Conservation (phyloP, 495 filamentous ascomycete species). For the Lophiotrema nucula region DNA sequence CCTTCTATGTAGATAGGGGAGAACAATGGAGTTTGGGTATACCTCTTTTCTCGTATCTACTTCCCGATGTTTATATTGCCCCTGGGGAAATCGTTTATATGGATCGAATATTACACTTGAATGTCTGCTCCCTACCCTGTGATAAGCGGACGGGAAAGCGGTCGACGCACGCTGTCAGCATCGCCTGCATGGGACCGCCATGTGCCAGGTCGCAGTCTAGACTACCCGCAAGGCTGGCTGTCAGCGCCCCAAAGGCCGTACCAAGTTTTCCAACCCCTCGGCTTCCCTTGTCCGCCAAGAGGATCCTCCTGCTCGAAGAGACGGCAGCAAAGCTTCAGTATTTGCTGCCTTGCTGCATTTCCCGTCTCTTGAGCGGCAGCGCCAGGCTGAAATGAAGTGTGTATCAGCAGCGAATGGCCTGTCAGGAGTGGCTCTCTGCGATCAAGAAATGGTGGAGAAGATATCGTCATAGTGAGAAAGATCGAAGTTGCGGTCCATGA, state of each 20-base stretch:
- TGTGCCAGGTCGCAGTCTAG: too few relatives aligned
- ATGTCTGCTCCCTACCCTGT: too few relatives aligned
- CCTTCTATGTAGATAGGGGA: neutral
- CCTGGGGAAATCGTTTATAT: too few relatives aligned
- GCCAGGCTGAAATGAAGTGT: neutral
- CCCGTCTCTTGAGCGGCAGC: too few relatives aligned
- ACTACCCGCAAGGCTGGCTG: neutral
- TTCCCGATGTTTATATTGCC: neutral
- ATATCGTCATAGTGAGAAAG: neutral
- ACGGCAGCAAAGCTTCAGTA: neutral
- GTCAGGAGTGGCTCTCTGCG: neutral
- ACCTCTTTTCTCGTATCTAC: neutral
- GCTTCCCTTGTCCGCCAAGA: neutral
- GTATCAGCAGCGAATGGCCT: conserved; percentile 3
- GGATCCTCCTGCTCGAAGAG: neutral
- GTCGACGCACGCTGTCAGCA: too few relatives aligned
- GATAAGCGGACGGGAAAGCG: too few relatives aligned
- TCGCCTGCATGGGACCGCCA: too few relatives aligned
- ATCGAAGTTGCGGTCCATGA: neutral
- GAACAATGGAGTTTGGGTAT: neutral
- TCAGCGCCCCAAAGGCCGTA: neutral
- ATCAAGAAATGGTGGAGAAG: neutral
- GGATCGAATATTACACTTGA: too few relatives aligned
- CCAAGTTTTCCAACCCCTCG: neutral
- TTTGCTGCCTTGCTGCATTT: neutral